A percentile compares a stretch with the other conserved stretches of the same genome.
These are phyloP conservation scores for Sclerotinia sclerotiorum DNA, from an alignment of 2,329 filamentous ascomycete genomes.

Conservation along the genomic window DNA sequence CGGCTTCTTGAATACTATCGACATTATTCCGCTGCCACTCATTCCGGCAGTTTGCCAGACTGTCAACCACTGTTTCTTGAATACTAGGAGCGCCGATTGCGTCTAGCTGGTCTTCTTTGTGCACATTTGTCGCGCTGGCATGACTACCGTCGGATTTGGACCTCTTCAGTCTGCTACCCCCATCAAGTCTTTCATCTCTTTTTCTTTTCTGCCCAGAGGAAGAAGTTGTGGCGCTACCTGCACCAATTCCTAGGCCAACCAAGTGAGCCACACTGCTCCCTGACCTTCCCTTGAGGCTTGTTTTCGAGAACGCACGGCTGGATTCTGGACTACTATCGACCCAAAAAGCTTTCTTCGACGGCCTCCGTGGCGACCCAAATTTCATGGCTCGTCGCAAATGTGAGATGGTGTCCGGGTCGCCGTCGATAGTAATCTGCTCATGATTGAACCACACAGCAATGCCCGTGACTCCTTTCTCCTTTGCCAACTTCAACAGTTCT, in stretches of 20 bases:
- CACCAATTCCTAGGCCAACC: slow-evolving; percentile 12
- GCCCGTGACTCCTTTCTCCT: too few species aligned
- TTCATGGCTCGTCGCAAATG: too few species aligned
- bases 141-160: slow-evolving; percentile 30
- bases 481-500: too few species aligned
- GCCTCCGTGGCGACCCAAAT: too few species aligned
- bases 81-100: slow-evolving; percentile 29
- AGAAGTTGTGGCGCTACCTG: slow-evolving; percentile 24
- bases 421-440: too few species aligned
- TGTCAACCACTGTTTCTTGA: slow-evolving; percentile 33
- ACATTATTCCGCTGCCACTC: slow-evolving; percentile 25
- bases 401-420: too few species aligned
- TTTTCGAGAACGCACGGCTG: slow-evolving; percentile 28
- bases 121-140: slow-evolving; percentile 25
- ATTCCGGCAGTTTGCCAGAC: slow-evolving; percentile 30
- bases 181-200: slow-evolving; percentile 30
- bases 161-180: slow-evolving; percentile 28
- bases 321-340: slow-evolving; percentile 29
- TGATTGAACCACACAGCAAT: too few species aligned
- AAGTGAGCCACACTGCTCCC: slow-evolving; percentile 26
- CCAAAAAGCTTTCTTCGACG: slow-evolving; percentile 6
- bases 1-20: slow-evolving; percentile 18
- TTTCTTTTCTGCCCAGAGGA: slow-evolving; percentile 22
- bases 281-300: slow-evolving; percentile 27
- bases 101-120: slow-evolving; percentile 19